Evolutionary conservation across 2,329 filamentous ascomycete genomes (phyloP), one percentile per base, ranked within the genome.

Genomic region (Aspergillus puulaauensis): DNA sequence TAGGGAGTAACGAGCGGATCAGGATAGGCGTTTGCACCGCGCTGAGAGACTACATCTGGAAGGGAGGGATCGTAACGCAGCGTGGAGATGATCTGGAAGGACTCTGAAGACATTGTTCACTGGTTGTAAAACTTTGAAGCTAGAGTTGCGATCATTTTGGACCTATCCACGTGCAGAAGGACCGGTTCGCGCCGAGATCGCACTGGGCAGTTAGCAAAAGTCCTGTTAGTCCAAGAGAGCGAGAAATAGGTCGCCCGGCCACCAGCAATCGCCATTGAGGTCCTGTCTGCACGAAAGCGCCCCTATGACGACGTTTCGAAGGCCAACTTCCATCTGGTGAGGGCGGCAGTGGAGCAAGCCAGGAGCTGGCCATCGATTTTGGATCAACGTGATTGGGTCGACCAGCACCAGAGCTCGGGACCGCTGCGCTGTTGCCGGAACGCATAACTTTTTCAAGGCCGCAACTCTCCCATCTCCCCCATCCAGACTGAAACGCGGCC

Each of bases 51-150:
- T 7, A 65, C 64, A 7, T 74, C 62, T 7, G 77, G 68, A 39
- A 93, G 81, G 2, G 70, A 69, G 15, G 83, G 80, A 64, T 93
- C 90, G 70, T 88, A 91, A 54, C 90, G 87, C 56, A 92, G 78
- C 1, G 90, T 88, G 3, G 87, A 88, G 68, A 90, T 88, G 33
- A 93, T 76, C 48, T 81, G 75, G 64, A 91, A 89, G 2, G 55
- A 57, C 14, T 60, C 52, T 54, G 53, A 61, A n/a, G 54, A 51
- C 58, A 61, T 75, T 67, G 47, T 67, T 64, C 45, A 43, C 41
- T 21, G 45, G 31, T 51, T 45, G 46, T 56, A 48, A 50, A 56
- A 51, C 46, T 35, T 27, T 45, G 45, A 35, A 46, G 31, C 46
- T 51, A 27, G 47, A 39, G 3, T 56, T 55, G 54, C 46, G 40